phyloP scores from a whole-genome alignment of 352 stramenopile species.

The Nothophytophthora sp. region DNA sequence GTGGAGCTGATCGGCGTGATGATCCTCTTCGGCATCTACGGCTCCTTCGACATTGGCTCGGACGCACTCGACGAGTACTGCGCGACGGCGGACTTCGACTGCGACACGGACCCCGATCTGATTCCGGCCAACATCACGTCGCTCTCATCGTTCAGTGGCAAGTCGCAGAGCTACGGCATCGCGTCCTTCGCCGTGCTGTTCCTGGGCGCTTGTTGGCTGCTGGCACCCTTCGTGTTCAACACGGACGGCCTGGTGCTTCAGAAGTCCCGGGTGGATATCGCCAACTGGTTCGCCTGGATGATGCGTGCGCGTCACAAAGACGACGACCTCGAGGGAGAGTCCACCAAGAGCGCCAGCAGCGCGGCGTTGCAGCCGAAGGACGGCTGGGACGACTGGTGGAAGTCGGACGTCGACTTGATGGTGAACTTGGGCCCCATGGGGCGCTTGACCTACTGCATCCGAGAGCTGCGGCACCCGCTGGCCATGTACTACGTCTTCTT shows the following conservation, averaged over 20 bases:
- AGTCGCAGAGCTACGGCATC: conserved; percentile 77
- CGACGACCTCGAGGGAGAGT: conserved; percentile 37
- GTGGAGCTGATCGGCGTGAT: conserved; percentile 86
- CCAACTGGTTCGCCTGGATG: conserved; percentile 88
- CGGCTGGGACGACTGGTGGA: conserved; percentile 77
- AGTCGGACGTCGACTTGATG: conserved; percentile 74
- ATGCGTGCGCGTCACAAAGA: conserved; percentile 53
- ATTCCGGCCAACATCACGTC: conserved; percentile 76
- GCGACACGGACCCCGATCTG: conserved; percentile 41
- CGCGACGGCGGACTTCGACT: conserved; percentile 44
- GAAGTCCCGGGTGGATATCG: conserved; percentile 82
- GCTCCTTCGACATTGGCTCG: conserved; percentile 73
- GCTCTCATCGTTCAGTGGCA: conserved; percentile 50
- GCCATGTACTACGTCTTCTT: conserved; percentile 86
- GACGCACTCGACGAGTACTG: conserved; percentile 51
- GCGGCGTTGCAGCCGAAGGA: conserved; percentile 55
- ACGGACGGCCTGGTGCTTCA: conserved; percentile 86
- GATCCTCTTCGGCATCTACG: conserved; percentile 81
- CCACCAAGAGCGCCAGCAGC: conserved; percentile 32
- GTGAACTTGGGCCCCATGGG: conserved; percentile 62
- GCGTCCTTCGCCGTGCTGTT: conserved; percentile 84
- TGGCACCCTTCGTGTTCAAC: conserved; percentile 88
- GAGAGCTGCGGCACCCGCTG: conserved; percentile 76
- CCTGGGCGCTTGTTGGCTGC: conserved; percentile 79
- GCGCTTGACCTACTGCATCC: conserved; percentile 73